These are phyloP conservation scores for Hypoxylon sp. DNA, from an alignment of 2,329 filamentous ascomycete genomes.

Conservation along the genomic window DNA sequence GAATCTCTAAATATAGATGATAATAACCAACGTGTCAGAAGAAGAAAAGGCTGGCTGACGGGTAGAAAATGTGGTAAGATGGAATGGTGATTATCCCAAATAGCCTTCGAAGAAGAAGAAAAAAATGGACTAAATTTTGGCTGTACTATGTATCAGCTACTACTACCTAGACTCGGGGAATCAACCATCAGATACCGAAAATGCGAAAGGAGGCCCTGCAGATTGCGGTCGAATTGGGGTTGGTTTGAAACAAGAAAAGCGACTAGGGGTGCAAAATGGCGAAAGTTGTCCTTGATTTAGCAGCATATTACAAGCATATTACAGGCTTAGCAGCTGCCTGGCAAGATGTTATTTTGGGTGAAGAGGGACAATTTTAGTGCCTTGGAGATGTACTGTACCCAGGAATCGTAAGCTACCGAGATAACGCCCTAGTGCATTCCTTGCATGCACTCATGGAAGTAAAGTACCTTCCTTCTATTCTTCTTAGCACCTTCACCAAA, in stretches of 20 bases:
- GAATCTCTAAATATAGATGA: slow-evolving; percentile 29
- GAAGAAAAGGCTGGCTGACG: slow-evolving; percentile 2
- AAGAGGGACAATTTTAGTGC: too few species aligned
- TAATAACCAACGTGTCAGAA: slow-evolving; percentile 4
- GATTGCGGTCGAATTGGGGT: slow-evolving; percentile 35
- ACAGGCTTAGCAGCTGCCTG: too few species aligned
- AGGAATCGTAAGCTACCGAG: too few species aligned
- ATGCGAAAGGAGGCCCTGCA: slow-evolving; percentile 37
- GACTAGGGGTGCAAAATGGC: too few species aligned
- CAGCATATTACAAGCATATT: too few species aligned
- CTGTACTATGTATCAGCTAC: slow-evolving; percentile 21
- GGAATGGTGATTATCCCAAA: slow-evolving; percentile 13
- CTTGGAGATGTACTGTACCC: too few species aligned
- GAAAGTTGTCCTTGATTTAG: too few species aligned
- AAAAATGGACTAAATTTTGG: slow-evolving; percentile 13
- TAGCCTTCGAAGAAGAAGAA: slow-evolving; percentile 13
- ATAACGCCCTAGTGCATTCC: slow-evolving; percentile 5
- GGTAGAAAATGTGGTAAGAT: slow-evolving; percentile 16
- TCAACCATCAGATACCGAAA: slow-evolving; percentile 30
- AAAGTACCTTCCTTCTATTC: too few species aligned
- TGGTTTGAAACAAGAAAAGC: slow-evolving; percentile 36
- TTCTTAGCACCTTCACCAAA: too few species aligned
- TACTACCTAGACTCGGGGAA: slow-evolving; percentile 16
- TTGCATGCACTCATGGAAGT: too few species aligned
- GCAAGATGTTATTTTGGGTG: too few species aligned